These are phyloP conservation scores for Pezicula rhizophila DNA, from an alignment of 2,329 filamentous ascomycete species.

Conservation along the genomic window DNA sequence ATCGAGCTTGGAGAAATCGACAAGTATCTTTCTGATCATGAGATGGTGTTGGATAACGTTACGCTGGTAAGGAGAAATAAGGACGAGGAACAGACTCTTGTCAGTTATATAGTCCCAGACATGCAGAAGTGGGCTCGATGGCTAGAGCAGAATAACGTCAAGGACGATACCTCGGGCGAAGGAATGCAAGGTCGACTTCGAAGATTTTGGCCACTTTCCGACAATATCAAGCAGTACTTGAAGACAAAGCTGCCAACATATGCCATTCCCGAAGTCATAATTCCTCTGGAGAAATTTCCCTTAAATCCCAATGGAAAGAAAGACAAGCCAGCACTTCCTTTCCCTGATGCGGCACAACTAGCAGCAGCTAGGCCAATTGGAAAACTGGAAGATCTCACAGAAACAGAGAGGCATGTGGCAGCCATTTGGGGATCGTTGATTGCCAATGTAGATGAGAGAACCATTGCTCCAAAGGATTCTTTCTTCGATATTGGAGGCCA, in stretches of 20 bases:
- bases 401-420: constrained; percentile 63
- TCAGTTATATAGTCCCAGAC: constrained; percentile 87
- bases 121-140: constrained; percentile 66
- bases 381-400: constrained; percentile 36
- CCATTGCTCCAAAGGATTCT: constrained; percentile 52
- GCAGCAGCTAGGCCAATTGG: constrained; percentile 45
- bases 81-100: constrained; percentile 77
- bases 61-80: constrained; percentile 80
- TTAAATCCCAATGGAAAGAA: constrained; percentile 85
- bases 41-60: constrained; percentile 74
- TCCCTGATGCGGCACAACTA: constrained; percentile 68
- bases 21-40: constrained; percentile 68
- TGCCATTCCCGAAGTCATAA: constrained; percentile 69
- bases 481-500: constrained; percentile 83
- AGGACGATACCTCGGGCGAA: constrained; percentile 37
- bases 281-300: constrained; percentile 66
- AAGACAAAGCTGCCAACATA: constrained; percentile 67
- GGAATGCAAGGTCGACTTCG: constrained; percentile 29
- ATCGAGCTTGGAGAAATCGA: constrained; percentile 96
- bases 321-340: constrained; percentile 72
- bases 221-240: constrained; percentile 57
- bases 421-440: constrained; percentile 70
- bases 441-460: constrained; percentile 58
- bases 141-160: constrained; percentile 51
- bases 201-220: constrained; percentile 39